Evolutionary conservation across 108 stramenopile species (phyloP), one percentile per base, ranked within the genome.

Genomic region (Pelagomonas calceolata): DNA sequence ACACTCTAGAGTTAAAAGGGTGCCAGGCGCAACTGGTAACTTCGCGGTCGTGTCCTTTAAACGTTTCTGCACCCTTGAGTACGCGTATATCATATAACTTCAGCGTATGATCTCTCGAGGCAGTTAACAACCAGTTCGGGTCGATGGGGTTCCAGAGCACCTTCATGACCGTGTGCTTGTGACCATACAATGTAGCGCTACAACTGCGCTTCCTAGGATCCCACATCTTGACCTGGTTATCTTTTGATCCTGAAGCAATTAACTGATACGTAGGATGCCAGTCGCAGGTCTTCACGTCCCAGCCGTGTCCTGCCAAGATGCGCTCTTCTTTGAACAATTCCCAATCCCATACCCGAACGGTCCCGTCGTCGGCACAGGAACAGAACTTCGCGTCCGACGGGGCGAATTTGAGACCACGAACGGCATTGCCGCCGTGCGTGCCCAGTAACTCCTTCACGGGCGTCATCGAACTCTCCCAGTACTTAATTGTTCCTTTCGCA

Each of bases 341-440:
- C 91, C 93, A 97, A 78, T 97, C 96, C 90, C 91, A 97, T 34
- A 97, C 76, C 32, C 92, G 79, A n/a, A 94, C 90, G 4, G 91
- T 88, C 7, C 90, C 85, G 83, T 97, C 96, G 75, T 97, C 96
- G 4, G 92, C 91, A 80, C 91, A 93, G 35, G 86, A 86, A 5
- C 87, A 92, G 79, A 96, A 98, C 76, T 95, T 95, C 51, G 91
- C 89, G 78, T 95, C 94, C 34, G 81, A 80, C 32, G 96, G 96
- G 34, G 90, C 85, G 80, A 98, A 95, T 76, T 88, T 89, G 69
- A 98, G 75, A 4, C 81, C 92, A 76, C 95, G 91, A 32, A 95
- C 93, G 37, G 94, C 78, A 66, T 91, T 85, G 30, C 89, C 87
- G 63, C 82, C 88, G 79, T 97, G 96, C 30, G 86, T 84, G 70